Conservation (phyloP, 306 rosid species). For the Vigna hirtella region DNA sequence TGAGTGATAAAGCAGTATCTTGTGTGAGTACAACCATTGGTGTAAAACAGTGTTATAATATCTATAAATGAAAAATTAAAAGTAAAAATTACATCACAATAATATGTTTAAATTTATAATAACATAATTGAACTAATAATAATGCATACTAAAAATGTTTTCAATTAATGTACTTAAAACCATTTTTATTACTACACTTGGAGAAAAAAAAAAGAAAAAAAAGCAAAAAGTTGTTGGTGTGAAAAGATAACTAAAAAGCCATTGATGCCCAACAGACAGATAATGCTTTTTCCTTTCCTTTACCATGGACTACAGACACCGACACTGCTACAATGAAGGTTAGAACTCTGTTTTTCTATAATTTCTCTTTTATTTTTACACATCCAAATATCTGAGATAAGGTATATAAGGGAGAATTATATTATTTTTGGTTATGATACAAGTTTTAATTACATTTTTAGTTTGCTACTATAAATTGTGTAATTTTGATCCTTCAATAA, state of each 20-base stretch:
- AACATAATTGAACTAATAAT: neutral
- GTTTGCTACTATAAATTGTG: too few relatives aligned
- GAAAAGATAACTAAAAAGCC: neutral
- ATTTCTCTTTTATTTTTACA: too few relatives aligned
- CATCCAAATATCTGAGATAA: too few relatives aligned
- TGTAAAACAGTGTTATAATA: too few relatives aligned
- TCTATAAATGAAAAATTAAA: neutral
- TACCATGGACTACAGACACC: neutral
- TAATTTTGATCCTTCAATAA: too few relatives aligned
- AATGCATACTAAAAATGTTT: neutral
- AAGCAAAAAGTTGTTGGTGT: neutral
- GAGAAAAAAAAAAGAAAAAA: neutral
- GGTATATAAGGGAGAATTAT: too few relatives aligned
- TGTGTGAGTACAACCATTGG: neutral
- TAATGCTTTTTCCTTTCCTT: conserved; percentile 10
- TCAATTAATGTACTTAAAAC: neutral
- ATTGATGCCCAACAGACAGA: conserved; percentile 18
- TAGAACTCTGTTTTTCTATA: too few relatives aligned
- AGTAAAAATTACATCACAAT: neutral
- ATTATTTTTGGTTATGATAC: too few relatives aligned
- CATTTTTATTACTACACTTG: neutral
- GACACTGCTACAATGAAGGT: conserved; percentile 15
- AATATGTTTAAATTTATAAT: neutral
- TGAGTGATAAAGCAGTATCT: conserved; percentile 18
- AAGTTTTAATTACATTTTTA: too few relatives aligned